phyloP scores from a whole-genome alignment of 331 rosid species.

The Rosa hybrid region DNA sequence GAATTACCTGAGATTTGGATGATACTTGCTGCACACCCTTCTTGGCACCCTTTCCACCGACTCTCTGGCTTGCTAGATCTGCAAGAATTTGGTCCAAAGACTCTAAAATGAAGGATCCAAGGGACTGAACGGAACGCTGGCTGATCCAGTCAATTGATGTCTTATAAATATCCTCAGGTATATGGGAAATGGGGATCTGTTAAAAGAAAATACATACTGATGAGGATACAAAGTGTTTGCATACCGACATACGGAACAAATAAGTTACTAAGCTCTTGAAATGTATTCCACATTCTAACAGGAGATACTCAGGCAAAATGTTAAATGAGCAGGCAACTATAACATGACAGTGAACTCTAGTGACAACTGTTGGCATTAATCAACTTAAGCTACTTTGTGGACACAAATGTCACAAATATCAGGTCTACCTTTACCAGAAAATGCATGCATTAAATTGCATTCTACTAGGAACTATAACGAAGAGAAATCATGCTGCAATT shows the following conservation, averaged over 20 bases:
- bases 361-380: not conserved
- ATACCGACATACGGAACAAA: not conserved
- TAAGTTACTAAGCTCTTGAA: not conserved
- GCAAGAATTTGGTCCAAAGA: slow-evolving; percentile 69
- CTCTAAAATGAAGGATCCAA: slow-evolving; percentile 60
- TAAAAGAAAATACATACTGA: slow-evolving; percentile 18
- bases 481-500: not conserved
- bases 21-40: slow-evolving; percentile 61
- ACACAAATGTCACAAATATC: not conserved
- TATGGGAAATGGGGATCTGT: slow-evolving; percentile 76
- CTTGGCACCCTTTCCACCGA: slow-evolving; percentile 68
- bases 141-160: slow-evolving; percentile 77
- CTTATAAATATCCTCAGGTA: slow-evolving; percentile 74
- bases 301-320: not conserved
- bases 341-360: not conserved
- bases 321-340: not conserved
- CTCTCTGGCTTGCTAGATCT: slow-evolving; percentile 67
- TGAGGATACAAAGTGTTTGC: not conserved
- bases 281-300: not conserved
- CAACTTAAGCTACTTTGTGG: not conserved
- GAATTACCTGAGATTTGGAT: slow-evolving; percentile 82
- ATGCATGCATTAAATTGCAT: not conserved
- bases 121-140: slow-evolving; percentile 61
- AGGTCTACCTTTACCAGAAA: not conserved
- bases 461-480: not conserved